Evolutionary conservation across 768 basidiomycete species (phyloP), one percentile per base, ranked within the genome.

Genomic region (Psilocybe subaeruginosa): DNA sequence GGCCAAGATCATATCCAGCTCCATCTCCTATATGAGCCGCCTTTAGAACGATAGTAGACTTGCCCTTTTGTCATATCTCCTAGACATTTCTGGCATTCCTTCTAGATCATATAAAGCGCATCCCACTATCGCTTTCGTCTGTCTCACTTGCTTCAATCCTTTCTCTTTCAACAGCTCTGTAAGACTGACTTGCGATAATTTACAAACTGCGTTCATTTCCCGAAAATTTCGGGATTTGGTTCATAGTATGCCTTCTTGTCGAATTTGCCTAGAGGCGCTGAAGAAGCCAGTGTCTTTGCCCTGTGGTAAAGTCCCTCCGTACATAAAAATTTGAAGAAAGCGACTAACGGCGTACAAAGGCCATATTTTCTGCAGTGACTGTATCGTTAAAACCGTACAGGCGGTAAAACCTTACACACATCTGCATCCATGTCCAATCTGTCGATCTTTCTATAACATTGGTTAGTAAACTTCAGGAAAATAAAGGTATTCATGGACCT

Each of bases 321-420:
- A 58, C 5, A 27, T 45, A 43, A 9, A 27, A 35, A 31, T 41
- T 29, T 45, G 45, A 37, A 17, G 43, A 56, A 23, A 16, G 57
- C 9, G 31, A 31, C 45, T 58, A 35, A 45, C 56, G 37, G n/a
- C 29, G 5, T 17, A 60, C 47, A 39, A 48, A 77, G 89, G 89
- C 12, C 88, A 90, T 66, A 75, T 90, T 43, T 89, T 88, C 69
- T 90, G 89, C 71, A 77, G 80, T 56, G 77, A 80, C 48, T 90
- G 89, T 64, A 78, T 90, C 37, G 70, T 78, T n/a, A 77, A 76
- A 51, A 74, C 81, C 5, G 76, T 86, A 11, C 76, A 80, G 57
- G 76, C 80, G n/a, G 74, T 82, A 14, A 79, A 77, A 46, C 78
- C 82, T 1, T 78, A 75, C 57, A 77, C 78, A 54, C 77, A 74